phyloP scores from a whole-genome alignment of 257 asterid species.

The Jasminum sambac region DNA sequence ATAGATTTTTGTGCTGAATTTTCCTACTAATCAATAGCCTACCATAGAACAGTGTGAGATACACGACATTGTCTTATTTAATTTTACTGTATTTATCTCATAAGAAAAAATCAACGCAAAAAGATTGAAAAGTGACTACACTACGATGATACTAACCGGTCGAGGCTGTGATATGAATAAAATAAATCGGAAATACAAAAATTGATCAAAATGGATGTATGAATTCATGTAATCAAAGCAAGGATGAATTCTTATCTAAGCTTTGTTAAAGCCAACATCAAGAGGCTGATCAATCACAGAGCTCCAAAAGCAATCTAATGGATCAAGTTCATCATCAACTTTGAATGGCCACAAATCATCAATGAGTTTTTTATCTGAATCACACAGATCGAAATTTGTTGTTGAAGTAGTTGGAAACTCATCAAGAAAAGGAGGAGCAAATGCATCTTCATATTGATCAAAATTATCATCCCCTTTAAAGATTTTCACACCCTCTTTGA shows the following conservation, averaged over 20 bases:
- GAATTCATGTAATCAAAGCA: background rate
- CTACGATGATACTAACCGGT: background rate
- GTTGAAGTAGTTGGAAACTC: constrained; percentile 22
- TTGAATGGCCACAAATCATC: constrained; percentile 30
- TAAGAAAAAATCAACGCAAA: too few relatives aligned
- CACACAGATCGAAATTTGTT: constrained; percentile 13
- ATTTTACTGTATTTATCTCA: too few relatives aligned
- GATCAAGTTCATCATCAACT: constrained; percentile 31
- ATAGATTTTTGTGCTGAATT: too few relatives aligned
- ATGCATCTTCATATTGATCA: constrained; percentile 23
- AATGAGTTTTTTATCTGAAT: constrained; percentile 12
- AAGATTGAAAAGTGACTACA: background rate
- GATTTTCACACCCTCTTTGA: constrained; percentile 34
- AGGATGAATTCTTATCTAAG: constrained; percentile 5
- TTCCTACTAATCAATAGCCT: too few relatives aligned
- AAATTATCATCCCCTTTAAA: constrained; percentile 31
- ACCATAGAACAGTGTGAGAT: too few relatives aligned
- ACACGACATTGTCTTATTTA: too few relatives aligned
- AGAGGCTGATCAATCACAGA: constrained; percentile 44
- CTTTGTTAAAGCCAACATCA: constrained; percentile 33
- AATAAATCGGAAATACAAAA: background rate
- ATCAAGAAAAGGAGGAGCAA: constrained; percentile 17
- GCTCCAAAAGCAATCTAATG: constrained; percentile 43
- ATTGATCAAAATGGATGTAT: background rate
- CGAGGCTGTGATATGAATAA: background rate